phyloP scores from a whole-genome alignment of 495 filamentous ascomycete species.

The Hamigera avellanea region DNA sequence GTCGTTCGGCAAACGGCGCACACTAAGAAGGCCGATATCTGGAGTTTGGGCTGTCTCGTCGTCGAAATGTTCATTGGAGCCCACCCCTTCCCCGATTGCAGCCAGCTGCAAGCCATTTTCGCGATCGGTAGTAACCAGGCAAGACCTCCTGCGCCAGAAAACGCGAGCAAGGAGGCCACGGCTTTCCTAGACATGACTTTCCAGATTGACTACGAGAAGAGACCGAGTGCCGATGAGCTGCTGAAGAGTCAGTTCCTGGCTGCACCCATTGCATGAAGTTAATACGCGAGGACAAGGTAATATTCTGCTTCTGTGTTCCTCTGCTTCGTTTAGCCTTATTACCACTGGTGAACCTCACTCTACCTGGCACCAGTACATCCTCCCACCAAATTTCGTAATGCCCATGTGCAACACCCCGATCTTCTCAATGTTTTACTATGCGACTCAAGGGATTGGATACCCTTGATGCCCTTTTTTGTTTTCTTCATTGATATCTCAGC shows the following conservation, averaged over 20 bases:
- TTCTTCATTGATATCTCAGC: not conserved
- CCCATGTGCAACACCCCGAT: too few relatives aligned
- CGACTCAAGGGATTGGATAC: not conserved
- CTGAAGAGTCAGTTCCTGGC: slow-evolving; percentile 67
- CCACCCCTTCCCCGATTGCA: slow-evolving; percentile 95
- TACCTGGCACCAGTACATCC: too few relatives aligned
- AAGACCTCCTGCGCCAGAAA: slow-evolving; percentile 78
- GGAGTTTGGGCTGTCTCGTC: slow-evolving; percentile 91
- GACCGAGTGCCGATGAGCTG: slow-evolving; percentile 85
- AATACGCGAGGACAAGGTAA: too few relatives aligned
- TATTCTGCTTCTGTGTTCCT: too few relatives aligned
- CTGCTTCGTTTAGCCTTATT: too few relatives aligned
- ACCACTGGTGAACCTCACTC: too few relatives aligned
- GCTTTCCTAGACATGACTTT: slow-evolving; percentile 84
- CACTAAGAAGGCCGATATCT: slow-evolving; percentile 99
- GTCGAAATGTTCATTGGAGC: slow-evolving; percentile 98
- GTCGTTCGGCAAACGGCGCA: slow-evolving; percentile 96
- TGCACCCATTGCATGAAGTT: slow-evolving; percentile 42
- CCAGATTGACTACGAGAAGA: slow-evolving; percentile 83
- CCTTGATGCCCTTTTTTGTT: not conserved
- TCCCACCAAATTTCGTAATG: too few relatives aligned
- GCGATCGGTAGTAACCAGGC: slow-evolving; percentile 86
- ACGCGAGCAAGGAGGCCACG: slow-evolving; percentile 74
- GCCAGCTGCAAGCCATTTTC: slow-evolving; percentile 96
- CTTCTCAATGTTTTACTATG: not conserved